Evolutionary conservation across 108 stramenopile genomes (phyloP), one percentile per base, ranked within the genome.

Genomic region (Nitzschia sp.): DNA sequence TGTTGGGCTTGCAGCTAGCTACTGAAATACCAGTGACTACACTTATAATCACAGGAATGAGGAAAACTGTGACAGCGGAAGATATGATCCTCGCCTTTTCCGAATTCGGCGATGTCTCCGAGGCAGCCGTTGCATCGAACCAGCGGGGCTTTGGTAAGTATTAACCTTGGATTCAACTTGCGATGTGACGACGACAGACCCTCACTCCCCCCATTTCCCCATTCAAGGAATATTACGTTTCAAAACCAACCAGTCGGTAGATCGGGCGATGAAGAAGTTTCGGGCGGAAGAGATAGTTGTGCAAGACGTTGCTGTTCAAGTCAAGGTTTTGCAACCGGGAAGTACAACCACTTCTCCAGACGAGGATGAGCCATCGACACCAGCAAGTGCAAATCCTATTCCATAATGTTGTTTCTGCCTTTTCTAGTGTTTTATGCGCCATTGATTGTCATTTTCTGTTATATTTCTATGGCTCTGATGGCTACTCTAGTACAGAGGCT

Each of bases 291-390:
- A 94, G 67, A 92, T 94, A 60, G 89, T 88, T 30, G 80, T 94
- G 30, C 89, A 94, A 68, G 90, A 94, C 72, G 93, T 94, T n/a
- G 81, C 85, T 8, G 85, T 94, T 2, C 85, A 80, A 21, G 64
- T 94, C n/a, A 87, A 77, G 34, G 71, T 82, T 4, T 66, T 94
- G 11, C 82, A 80, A 63, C 74, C 86, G 9, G 84, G 82, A 55
- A 34, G 29, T 0, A 26, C 32, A 8, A 61, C 57, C 18, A 5
- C 27, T 1, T 45, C 42, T 9, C 31, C 42, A 6, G 38, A 28
- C 31, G 56, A 62, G 21, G 45, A 46, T 25, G 63, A 26, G n/a
- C 21, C 21, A 4, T 4, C 46, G 2, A 19, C 53, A 51, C 5
- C 49, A 5, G 49, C 18, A 17, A 19, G 49, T 19, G 8, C 49